Evolutionary conservation across 371 early-diverging fungal species (phyloP), one percentile per base, ranked within the genome.

Genomic region (Mortierella sp.): DNA sequence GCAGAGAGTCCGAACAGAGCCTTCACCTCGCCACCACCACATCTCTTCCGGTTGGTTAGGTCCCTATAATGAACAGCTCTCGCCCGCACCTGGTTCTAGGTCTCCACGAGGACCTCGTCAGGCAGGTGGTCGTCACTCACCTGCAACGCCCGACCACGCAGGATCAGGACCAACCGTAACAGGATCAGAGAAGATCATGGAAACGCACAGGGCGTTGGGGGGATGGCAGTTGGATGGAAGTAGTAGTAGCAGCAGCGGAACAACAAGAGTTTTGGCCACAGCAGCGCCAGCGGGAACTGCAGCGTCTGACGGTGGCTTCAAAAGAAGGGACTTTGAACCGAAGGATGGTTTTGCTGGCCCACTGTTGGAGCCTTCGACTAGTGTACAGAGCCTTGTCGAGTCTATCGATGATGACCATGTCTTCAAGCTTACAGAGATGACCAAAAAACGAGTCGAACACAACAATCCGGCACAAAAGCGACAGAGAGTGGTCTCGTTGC

Each of bases 351-450:
- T 23, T 11, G 15, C 61, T 27, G 60, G 56, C 2, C 37, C 56
- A 24, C 34, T 27, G 27, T 64, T 76, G 41, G 70, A 76, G 46
- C 61, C 59, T 6, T 76, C 70, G 12, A 76, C 23, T 39, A 76
- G 76, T 56, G 43, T 76, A 9, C 76, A 76, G 30, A 76, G 76
- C 41, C 50, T 69, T 12, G 76, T 76, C 24, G 76, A 76, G 50
- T 61, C 76, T n/a, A 76, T 76, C n/a, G 70, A 69, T 23, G 76
- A 76, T 19, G 70, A 76, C 32, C 49, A 76, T 60, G 76, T 76
- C 60, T 60, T 69, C 44, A 68, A 60, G 26, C 62, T 76, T 7
- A 76, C 76, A 56, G 76, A 76, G 48, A 64, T 76, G 64, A 76
- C 76, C 43, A 76, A 76, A 34, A 76, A 69, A 50, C 50, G 68